Conservation (phyloP, 192 early-diverging fungal species). For the Diversispora eburnea region DNA sequence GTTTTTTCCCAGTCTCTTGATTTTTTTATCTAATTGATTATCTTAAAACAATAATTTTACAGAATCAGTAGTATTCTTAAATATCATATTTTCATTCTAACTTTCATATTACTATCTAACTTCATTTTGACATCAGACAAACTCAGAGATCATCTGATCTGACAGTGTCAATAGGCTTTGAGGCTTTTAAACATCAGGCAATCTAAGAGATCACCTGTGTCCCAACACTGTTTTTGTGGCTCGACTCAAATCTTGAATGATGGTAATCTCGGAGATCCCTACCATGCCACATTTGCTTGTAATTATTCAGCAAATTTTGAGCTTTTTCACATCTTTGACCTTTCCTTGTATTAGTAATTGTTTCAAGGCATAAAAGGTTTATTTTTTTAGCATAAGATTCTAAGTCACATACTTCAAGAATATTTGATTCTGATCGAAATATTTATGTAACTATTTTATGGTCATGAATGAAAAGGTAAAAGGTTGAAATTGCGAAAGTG, state of each 20-base stretch:
- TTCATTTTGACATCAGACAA: conserved; percentile 20
- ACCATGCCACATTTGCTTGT: conserved; percentile 16
- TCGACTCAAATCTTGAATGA: conserved; percentile 12
- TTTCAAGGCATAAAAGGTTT: background rate
- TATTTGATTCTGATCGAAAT: conserved; percentile 12
- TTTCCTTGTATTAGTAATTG: background rate
- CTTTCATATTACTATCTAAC: too few species aligned
- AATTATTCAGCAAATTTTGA: background rate
- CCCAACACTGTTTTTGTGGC: conserved; percentile 23
- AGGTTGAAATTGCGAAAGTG: background rate
- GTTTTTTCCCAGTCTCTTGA: conserved; percentile 8
- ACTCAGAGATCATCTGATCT: conserved; percentile 6
- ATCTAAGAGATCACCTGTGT: background rate
- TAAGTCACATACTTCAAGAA: background rate
- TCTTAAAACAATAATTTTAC: conserved; percentile 6
- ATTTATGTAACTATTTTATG: conserved; percentile 17
- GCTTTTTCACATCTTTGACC: conserved; percentile 5
- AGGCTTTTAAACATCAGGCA: conserved; percentile 13
- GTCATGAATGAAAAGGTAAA: conserved; percentile 12
- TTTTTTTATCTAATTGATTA: background rate
- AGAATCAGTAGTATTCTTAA: conserved; percentile 7
- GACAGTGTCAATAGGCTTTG: background rate
- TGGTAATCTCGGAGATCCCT: background rate
- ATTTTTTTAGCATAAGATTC: background rate
- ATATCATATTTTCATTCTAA: background rate